Conservation (phyloP, 441 rosid genomes). For the Bruguiera hainesii region DNA sequence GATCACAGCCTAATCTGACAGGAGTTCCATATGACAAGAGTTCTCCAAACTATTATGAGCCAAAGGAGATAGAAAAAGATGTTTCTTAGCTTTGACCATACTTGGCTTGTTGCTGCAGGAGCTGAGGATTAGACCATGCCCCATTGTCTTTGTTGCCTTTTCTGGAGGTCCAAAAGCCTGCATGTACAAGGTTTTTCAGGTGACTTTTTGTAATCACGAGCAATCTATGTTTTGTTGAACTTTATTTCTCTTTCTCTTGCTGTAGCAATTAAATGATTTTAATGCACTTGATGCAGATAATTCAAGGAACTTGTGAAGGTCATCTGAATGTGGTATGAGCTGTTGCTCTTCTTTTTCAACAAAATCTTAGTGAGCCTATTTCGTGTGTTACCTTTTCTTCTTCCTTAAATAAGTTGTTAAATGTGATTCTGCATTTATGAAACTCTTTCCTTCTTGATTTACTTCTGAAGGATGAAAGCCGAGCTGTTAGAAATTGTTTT, state of each 20-base stretch:
- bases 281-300: constrained; percentile 44
- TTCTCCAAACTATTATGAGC: background rate
- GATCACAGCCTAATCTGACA: no score
- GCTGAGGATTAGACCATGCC: constrained; percentile 62
- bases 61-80: background rate
- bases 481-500: constrained; percentile 63
- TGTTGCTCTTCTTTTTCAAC: constrained; percentile 7
- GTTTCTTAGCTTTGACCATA: no score
- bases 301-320: constrained; percentile 61
- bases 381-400: background rate
- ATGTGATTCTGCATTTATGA: constrained; percentile 1
- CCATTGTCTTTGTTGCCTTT: constrained; percentile 70
- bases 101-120: constrained; percentile 39
- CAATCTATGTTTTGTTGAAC: background rate
- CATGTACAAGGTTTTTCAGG: constrained; percentile 87
- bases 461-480: constrained; percentile 55
- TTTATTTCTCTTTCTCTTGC: background rate
- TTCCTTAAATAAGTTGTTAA: background rate
- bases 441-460: constrained; percentile 7
- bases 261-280: constrained; percentile 10
- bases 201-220: constrained; percentile 14
- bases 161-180: constrained; percentile 91
- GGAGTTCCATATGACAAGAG: no score
- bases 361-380: background rate
- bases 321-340: constrained; percentile 53